These are phyloP conservation scores for Dendrocalamus latiflorus DNA, from an alignment of 202 grass and related monocot species.

Conservation along the genomic window DNA sequence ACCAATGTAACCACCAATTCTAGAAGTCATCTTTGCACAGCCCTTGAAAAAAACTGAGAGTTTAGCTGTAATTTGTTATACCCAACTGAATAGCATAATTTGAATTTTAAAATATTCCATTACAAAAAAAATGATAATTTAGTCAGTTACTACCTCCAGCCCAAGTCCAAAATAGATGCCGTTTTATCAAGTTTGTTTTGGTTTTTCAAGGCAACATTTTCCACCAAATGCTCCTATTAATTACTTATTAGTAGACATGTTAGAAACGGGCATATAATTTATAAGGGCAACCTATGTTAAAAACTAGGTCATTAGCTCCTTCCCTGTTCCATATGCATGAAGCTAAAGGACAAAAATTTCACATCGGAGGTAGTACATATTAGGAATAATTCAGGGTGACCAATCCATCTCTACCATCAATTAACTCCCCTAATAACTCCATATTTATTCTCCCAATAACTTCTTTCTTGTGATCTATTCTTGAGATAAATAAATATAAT, in stretches of 20 bases:
- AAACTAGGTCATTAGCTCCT: not conserved
- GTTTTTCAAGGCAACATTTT: not conserved
- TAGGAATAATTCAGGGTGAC: not conserved
- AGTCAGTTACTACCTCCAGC: not conserved
- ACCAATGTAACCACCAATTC: slow-evolving; percentile 64
- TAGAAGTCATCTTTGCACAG: slow-evolving; percentile 77
- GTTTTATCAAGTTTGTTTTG: not conserved
- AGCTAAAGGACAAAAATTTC: not conserved
- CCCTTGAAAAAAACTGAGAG: slow-evolving; percentile 42
- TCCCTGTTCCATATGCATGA: not conserved
- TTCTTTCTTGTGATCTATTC: not conserved
- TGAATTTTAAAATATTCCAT: not conserved
- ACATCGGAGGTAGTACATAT: not conserved
- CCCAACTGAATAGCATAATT: not conserved
- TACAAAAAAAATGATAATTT: not conserved
- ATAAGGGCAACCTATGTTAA: slow-evolving; percentile 4
- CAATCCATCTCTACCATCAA: slow-evolving; percentile 2
- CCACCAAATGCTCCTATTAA: not conserved
- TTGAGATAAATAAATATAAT: not conserved
- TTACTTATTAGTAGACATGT: not conserved
- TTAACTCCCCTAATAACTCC: not conserved
- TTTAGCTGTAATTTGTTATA: slow-evolving; percentile 19
- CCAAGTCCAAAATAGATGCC: not conserved
- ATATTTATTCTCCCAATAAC: not conserved
- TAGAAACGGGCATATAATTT: not conserved